phyloP scores from a whole-genome alignment of 75 land plant genomes.

The Gnetum montanum region DNA sequence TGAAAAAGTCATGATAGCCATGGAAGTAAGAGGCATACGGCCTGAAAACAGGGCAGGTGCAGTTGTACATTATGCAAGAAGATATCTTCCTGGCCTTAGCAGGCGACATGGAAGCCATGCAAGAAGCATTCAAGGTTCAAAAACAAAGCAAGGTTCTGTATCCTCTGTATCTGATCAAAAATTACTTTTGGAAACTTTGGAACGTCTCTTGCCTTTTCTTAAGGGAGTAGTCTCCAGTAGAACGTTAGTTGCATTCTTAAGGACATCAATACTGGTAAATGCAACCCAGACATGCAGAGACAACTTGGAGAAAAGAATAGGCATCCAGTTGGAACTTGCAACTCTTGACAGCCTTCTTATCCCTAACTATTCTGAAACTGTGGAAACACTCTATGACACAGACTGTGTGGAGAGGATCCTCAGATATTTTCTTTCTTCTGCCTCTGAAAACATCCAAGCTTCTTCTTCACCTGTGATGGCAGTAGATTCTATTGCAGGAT shows the following conservation, averaged over 20 bases:
- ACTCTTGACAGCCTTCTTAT: constrained; percentile 64
- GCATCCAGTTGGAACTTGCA: constrained; percentile 71
- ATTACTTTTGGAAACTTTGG: constrained; percentile 54
- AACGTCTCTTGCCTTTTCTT: constrained; percentile 45
- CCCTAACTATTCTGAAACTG: constrained; percentile 58
- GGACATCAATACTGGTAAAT: constrained; percentile 50
- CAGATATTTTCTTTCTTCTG: constrained; percentile 41
- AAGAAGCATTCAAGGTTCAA: constrained; percentile 14
- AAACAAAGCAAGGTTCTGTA: constrained; percentile 25
- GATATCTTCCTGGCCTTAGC: constrained; percentile 58
- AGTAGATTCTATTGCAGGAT: constrained; percentile 11
- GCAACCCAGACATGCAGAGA: constrained; percentile 44
- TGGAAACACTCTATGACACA: constrained; percentile 66
- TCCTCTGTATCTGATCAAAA: constrained; percentile 49
- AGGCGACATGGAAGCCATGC: constrained; percentile 43
- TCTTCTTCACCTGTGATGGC: constrained; percentile 29
- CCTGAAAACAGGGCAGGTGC: constrained; percentile 59
- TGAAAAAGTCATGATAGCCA: constrained; percentile 42
- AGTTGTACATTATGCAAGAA: constrained; percentile 54
- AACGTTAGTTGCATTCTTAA: constrained; percentile 55
- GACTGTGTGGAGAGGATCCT: constrained; percentile 59
- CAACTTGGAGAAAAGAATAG: constrained; percentile 68
- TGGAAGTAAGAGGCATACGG: constrained; percentile 50
- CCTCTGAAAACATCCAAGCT: constrained; percentile 5
- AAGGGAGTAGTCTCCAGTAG: constrained; percentile 49